Evolutionary conservation across 371 early-diverging fungal species (phyloP), one percentile per base, ranked within the genome.

Genomic region (Mucor velutinosus): DNA sequence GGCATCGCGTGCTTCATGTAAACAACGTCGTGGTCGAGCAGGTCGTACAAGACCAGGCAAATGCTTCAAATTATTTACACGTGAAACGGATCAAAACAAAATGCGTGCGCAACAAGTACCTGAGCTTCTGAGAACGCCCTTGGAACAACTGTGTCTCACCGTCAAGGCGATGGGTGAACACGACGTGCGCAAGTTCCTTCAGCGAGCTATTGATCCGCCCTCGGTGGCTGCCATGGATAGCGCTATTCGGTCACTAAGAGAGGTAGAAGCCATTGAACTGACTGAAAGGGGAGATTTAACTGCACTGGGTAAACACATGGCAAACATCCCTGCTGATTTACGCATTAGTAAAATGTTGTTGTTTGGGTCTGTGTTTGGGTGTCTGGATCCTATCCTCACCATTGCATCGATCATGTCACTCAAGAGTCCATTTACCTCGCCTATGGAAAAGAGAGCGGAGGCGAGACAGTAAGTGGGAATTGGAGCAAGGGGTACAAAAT

Each of bases 11-110:
- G 95, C 97, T 3, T 94, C 93, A n/a, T 93, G 92, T 25, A 82
- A 87, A 53, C 99, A 98, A 76, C 89, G 99, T 19, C 82, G 91
- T 17, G 99, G 99, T 67, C 88, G 99, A 68, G 97, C 98, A 0
- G 99, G 99, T 64, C 86, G 98, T 71, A 91, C 93, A 11, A 81
- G 90, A 41, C 86, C 88, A 1, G 98, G 98, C n/a, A 74, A 90
- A 32, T 91, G 92, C 53, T 93, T 87, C 72, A 88, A 90, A 60
- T 66, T 95, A 57, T 89, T 90, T 62, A 83, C 89, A 3, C 71
- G 75, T 29, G 69, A 81, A 10, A 82, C 76, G 0, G 86, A 88
- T 51, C 73, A 72, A 15, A 62, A 65, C 8, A 78, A 78, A 57
- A 85, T 92, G 87, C 73, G 81, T n/a, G 82, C 84, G 0, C 89